Evolutionary conservation across 1,139 yeast genomes (phyloP), one percentile per base, ranked within the genome.

Genomic region (Sugiyamaella xylanicola): DNA sequence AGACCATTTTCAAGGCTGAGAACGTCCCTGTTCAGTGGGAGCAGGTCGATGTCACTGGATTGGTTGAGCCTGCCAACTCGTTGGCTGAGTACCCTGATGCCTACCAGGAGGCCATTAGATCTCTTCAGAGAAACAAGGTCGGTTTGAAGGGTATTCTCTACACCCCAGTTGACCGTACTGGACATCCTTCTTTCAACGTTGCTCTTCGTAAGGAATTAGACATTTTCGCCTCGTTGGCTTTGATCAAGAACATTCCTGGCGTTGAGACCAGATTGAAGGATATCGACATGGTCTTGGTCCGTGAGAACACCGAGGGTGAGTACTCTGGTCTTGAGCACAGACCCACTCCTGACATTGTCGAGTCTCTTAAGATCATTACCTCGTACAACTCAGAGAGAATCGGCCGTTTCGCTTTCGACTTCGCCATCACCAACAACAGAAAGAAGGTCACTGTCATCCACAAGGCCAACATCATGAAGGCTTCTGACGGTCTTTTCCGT

Each of bases 231-330:
- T 89, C 96, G 45, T 82, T 93, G 65, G 95, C 95, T 25, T 80
- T 92, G 69, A 90, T 91, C 79, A 92, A 93, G 80, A 88, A 88
- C 76, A 85, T 93, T 61, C 96, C 96, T 61, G 98, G 99, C 74
- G 96, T 91, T 65, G 81, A 88, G 76, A 86, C 96, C 62, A 88
- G 93, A 74, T 83, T 90, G 72, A 81, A 85, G 61, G 91, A 88
- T 64, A 88, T 92, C 64, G 98, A 92, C 77, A 83, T 92, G 73
- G 97, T 92, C 49, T 81, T 93, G 64, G 95, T 93, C 70, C 90
- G 99, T 81, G 99, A 93, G 78, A 93, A 93, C 83, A 83, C 91
- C 54, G 98, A 93, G 79, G 98, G 97, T 79, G 99, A 93, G 77
- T 93, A 91, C 80, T 91, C 98, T 57, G 99, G 99, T 68, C 82